A percentile compares a stretch with the other conserved stretches of the same genome.
Evolutionary conservation across 176 grass and related monocot genomes (phyloP).

Genomic region (Raddia guianensis): DNA sequence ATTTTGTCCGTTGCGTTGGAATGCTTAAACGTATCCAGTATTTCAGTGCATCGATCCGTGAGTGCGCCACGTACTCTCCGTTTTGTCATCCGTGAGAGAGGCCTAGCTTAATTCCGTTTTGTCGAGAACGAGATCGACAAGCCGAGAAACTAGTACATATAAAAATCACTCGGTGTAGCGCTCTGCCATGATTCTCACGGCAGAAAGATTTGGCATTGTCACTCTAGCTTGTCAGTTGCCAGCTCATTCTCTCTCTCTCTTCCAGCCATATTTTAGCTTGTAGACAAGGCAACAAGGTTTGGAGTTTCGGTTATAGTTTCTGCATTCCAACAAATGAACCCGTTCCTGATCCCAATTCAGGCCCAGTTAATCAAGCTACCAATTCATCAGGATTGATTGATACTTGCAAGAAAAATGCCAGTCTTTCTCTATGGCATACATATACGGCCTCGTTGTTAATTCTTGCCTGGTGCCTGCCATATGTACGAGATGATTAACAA

Average conservation of each 20-base stretch:
- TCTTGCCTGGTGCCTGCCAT: neutral
- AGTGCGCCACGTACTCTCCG: too few species aligned
- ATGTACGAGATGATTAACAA: neutral
- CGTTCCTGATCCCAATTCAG: neutral
- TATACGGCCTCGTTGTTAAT: neutral
- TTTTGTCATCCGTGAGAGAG: too few species aligned
- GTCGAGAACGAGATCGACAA: neutral
- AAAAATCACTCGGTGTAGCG: neutral
- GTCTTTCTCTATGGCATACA: neutral
- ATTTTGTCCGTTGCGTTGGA: too few species aligned
- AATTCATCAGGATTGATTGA: too few species aligned
- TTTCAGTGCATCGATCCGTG: too few species aligned
- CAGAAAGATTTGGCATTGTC: neutral
- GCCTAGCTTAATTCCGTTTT: neutral
- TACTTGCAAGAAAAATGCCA: neutral
- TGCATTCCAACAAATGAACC: neutral
- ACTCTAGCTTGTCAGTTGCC: neutral
- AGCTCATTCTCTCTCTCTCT: neutral
- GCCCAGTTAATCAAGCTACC: too few species aligned
- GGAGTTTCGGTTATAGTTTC: neutral
- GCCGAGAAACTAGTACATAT: neutral
- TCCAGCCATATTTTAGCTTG: neutral
- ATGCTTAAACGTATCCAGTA: too few species aligned
- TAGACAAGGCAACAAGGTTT: neutral
- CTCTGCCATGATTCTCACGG: neutral